These are phyloP conservation scores for Mimosa bimucronata DNA, from an alignment of 306 rosid species.

Conservation along the genomic window DNA sequence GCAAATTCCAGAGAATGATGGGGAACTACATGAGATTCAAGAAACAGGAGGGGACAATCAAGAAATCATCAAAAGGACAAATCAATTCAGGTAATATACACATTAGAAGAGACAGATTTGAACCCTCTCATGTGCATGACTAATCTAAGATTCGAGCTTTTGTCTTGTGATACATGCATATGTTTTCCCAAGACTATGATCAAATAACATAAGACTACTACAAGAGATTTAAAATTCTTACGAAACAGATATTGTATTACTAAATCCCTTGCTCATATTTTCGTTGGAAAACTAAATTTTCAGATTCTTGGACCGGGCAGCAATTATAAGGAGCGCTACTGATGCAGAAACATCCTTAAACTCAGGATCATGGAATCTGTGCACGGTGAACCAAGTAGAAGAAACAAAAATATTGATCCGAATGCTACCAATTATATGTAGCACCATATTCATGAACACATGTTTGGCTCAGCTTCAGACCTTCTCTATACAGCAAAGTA, in stretches of 20 bases:
- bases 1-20: conserved; percentile 53
- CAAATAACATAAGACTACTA: not conserved
- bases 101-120: not conserved
- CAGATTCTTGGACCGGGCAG: conserved; percentile 81
- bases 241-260: not conserved
- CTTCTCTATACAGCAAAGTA: conserved; percentile 73
- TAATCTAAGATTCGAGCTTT: not conserved
- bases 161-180: not conserved
- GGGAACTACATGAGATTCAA: conserved; percentile 49
- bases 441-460: conserved; percentile 83
- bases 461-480: conserved; percentile 93
- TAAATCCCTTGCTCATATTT: not conserved
- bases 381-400: conserved; percentile 89
- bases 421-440: conserved; percentile 81
- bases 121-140: conserved; percentile 1
- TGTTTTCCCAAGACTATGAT: not conserved
- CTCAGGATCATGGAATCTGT: conserved; percentile 61
- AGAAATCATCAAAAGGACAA: conserved; percentile 70
- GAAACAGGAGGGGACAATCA: conserved; percentile 36
- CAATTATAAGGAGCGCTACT: conserved; percentile 40
- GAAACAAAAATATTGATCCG: conserved; percentile 82
- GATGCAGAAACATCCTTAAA: conserved; percentile 19
- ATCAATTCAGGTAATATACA: conserved; percentile 70
- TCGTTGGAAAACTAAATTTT: conserved; percentile 4
- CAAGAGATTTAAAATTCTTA: not conserved